Percentiles rank a stretch among this genome's conserved stretches.
Evolutionary conservation across 306 rosid genomes (phyloP).

Genomic region (Cicer chorassanicum): DNA sequence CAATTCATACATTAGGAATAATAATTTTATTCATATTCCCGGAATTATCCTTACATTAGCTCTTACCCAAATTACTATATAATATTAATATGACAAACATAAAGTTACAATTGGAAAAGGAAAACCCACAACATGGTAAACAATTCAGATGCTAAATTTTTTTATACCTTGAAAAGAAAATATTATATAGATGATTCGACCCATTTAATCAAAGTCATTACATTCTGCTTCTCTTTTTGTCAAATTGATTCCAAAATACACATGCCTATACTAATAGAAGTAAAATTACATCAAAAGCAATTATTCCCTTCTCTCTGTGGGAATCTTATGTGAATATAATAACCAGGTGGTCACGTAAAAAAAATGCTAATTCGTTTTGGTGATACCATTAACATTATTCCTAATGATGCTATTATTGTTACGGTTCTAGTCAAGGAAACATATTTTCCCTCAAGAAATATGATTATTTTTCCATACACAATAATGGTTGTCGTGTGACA

Average conservation of each 20-base stretch:
- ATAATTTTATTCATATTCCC: constrained; percentile 4
- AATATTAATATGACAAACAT: constrained; percentile 20
- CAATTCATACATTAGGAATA: background rate
- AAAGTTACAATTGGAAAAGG: constrained; percentile 32
- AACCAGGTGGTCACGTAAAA: constrained; percentile 15
- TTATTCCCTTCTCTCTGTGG: constrained; percentile 30
- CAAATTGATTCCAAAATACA: constrained; percentile 37
- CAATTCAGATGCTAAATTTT: constrained; percentile 44
- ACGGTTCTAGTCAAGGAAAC: constrained; percentile 7
- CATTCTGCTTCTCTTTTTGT: constrained; percentile 38
- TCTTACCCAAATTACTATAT: background rate
- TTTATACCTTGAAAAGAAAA: constrained; percentile 12
- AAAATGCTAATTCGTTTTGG: constrained; percentile 5
- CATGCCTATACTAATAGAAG: constrained; percentile 12
- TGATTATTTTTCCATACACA: background rate
- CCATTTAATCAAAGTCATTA: constrained; percentile 41
- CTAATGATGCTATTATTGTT: constrained; percentile 16
- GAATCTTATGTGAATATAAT: constrained; percentile 42
- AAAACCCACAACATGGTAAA: constrained; percentile 37
- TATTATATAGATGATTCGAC: constrained; percentile 26
- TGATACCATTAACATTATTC: background rate
- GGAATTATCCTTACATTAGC: constrained; percentile 34
- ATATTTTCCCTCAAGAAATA: background rate
- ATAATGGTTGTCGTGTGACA: constrained; percentile 40
- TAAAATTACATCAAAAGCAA: constrained; percentile 40